Base-by-base conservation (phyloP, 306 rosid genomes). In the Sechiopsis laciniata region DNA sequence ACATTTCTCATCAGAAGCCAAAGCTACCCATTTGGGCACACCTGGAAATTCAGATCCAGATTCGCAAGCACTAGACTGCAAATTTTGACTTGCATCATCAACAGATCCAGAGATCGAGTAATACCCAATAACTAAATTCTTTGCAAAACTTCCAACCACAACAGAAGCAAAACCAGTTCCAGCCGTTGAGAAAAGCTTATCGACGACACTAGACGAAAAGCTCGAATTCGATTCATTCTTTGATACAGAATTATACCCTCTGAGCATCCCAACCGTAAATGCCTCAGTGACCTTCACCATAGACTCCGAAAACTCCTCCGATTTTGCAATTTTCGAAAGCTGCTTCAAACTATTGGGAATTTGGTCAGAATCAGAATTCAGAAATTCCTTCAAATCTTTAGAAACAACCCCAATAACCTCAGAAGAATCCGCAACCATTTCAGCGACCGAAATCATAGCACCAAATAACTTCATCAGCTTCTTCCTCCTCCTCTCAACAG, bases 61-160 rank as follows among this genome's bases (percentile, higher is more conserved):
- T 50, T 26, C 71, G 20, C 78, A 74, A 48, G 29, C 52, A n/a
- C 46, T 46, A 8, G 60, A 15, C 20, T 40, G 54, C n/a, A 20
- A 6, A 74, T 74, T 45, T 12, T n/a, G 20, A 21, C 74, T 61
- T 10, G 65, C 19, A 15, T 51, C 51, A 62, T 61, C 82, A 0
- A 24, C 50, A 6, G 78, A 76, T n/a, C 70, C 81, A 57, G 74
- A 78, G 52, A 54, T 17, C 2, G 83, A 77, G 75, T 32, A 74
- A 72, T 82, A 85, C 5, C 91, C 97, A 86, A 86, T 16, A 75
- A 94, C 91, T 86, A 91, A 69, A 69, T 94, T 94, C 85, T 79
- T 86, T 0, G 96, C 99, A 74, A 94, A 94, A 82, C 96, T 94
- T 51, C 99, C 99, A n/a, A 89, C 96, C 70, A 94, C 89, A 64